These are phyloP conservation scores for Sugiyamaella qingdaonensis DNA, from an alignment of 805 yeast species.

Conservation along the genomic window DNA sequence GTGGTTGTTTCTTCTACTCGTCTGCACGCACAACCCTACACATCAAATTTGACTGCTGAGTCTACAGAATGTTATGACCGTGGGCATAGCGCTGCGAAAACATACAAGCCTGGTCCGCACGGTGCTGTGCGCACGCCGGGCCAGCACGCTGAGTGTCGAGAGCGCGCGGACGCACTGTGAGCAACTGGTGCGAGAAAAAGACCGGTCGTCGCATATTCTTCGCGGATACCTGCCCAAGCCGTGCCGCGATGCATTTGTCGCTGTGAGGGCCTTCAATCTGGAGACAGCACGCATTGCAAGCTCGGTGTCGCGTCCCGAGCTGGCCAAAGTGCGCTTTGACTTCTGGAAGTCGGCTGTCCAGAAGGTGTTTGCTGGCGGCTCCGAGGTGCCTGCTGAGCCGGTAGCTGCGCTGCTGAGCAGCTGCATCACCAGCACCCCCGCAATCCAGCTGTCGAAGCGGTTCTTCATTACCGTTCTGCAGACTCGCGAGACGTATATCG, in stretches of 20 bases:
- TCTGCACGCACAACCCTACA: no score
- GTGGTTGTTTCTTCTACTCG: no score
- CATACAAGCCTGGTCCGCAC: no score
- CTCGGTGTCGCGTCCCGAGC: conserved; percentile 31
- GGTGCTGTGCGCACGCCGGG: background rate
- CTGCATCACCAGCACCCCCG: conserved; percentile 37
- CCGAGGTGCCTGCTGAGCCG: conserved; percentile 53
- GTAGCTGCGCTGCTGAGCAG: conserved; percentile 55
- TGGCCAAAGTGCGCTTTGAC: conserved; percentile 51
- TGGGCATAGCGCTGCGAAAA: no score
- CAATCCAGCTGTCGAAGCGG: conserved; percentile 46
- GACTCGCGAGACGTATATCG: conserved; percentile 52
- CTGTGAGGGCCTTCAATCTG: conserved; percentile 59
- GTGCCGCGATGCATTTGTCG: conserved; percentile 58
- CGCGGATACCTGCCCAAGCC: conserved; percentile 67
- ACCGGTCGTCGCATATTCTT: conserved; percentile 60
- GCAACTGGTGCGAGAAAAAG: conserved; percentile 38
- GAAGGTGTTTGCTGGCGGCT: conserved; percentile 37
- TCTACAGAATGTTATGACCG: no score
- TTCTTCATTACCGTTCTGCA: conserved; percentile 58
- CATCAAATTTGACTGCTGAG: no score
- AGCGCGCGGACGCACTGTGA: conserved; percentile 45
- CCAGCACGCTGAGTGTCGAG: background rate
- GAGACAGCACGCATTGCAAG: conserved; percentile 56
- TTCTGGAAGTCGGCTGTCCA: conserved; percentile 68